These are phyloP conservation scores for Metschnikowia shivogae DNA, from an alignment of 805 yeast species.

Conservation along the genomic window DNA sequence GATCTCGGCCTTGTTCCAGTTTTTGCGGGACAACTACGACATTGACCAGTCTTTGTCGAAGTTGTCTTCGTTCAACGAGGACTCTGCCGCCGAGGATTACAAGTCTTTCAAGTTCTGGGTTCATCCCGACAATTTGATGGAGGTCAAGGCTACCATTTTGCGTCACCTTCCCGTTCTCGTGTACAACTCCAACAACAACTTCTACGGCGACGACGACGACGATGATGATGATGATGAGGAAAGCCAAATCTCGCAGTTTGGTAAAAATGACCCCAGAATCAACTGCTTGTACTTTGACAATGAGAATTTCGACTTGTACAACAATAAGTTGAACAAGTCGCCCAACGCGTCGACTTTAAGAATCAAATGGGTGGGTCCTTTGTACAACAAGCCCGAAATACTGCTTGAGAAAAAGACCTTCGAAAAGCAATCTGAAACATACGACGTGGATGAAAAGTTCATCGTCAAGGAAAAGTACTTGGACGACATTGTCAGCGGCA, in stretches of 20 bases:
- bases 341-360: constrained; percentile 73
- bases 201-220: constrained; percentile 46
- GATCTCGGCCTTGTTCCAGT: constrained; percentile 74
- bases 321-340: constrained; percentile 70
- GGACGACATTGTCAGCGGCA: constrained; percentile 63
- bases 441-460: constrained; percentile 59
- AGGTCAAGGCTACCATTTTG: constrained; percentile 90
- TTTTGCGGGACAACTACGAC: constrained; percentile 69
- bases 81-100: constrained; percentile 35
- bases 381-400: constrained; percentile 72
- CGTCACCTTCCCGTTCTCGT: constrained; percentile 91
- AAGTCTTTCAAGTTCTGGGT: constrained; percentile 89
- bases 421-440: constrained; percentile 50
- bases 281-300: constrained; percentile 88
- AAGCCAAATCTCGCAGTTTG: constrained; percentile 15
- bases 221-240: constrained; percentile 49
- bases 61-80: constrained; percentile 45
- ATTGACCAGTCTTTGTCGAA: constrained; percentile 46
- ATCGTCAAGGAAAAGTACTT: constrained; percentile 77
- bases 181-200: constrained; percentile 47
- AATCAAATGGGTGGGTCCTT: constrained; percentile 86
- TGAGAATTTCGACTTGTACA: constrained; percentile 75
- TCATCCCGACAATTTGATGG: constrained; percentile 95
- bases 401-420: constrained; percentile 75
- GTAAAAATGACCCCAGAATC: constrained; percentile 57